Evolutionary conservation across 768 basidiomycete species (phyloP), one percentile per base, ranked within the genome.

Genomic region (Rhodotorula babjevae): DNA sequence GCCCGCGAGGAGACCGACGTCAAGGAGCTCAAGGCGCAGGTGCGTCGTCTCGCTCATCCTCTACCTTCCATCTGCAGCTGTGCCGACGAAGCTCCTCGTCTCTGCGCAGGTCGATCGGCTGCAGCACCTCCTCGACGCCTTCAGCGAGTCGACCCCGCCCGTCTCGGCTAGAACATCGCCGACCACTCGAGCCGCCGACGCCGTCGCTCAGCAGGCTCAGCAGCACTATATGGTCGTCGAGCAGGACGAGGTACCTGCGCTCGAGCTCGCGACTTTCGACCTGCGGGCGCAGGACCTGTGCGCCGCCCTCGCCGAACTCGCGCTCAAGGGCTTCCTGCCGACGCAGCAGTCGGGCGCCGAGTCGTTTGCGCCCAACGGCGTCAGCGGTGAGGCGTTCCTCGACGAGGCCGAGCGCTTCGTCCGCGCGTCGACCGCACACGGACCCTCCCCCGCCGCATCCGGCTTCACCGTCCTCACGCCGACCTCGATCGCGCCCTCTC

Each of bases 21-120:
- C 14, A 60, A 61, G 36, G 71, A 72, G 19, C 63, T 72, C 23
- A 63, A 61, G 50, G 71, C 67, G n/a, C 71, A 59, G 58, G 58
- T 59, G 11, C 50, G 50, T 29, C 33, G 18, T 7, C 29, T 31
- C 16, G 4, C 10, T 29, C n/a, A n/a, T n/a, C 9, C 53, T 31
- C 15, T 14, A n/a, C 25, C 23, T 7, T 19, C 21, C 27, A 36
- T 46, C 33, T 14, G 27, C 56, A 36, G 36, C 44, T 60, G 11
- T 47, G 3, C n/a, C 3, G 31, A 18, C 50, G n/a, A n/a, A n/a
- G 2, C 16, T 27, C 36, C 0, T n/a, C 11, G 14, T 18, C 23
- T 58, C 12, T 14, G 3, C 16, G 14, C 27, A 72, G 65, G 65
- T 72, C 40, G 71, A 72, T 29, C 71, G 71, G 21, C 60, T 72